These are phyloP conservation scores for Martensiomyces pterosporus DNA, from an alignment of 192 early-diverging fungal species.

Conservation along the genomic window DNA sequence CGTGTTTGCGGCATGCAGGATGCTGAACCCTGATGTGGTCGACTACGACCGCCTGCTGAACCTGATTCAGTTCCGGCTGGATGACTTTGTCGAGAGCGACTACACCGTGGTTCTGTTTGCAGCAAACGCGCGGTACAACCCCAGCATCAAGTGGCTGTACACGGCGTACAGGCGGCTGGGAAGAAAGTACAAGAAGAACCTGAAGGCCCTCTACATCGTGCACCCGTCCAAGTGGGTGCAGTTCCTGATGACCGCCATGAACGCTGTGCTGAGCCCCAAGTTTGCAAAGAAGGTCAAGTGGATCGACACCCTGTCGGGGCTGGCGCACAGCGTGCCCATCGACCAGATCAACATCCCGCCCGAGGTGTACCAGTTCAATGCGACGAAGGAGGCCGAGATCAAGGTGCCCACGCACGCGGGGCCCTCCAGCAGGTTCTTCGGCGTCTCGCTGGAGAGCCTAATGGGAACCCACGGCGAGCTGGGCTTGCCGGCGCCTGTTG, in stretches of 20 bases:
- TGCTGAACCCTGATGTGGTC: slow-evolving; percentile 78
- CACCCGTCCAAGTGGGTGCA: slow-evolving; percentile 84
- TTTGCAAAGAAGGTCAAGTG: slow-evolving; percentile 84
- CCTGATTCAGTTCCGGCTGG: slow-evolving; percentile 58
- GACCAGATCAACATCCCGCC: slow-evolving; percentile 74
- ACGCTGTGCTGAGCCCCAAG: slow-evolving; percentile 86
- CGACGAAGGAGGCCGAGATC: slow-evolving; percentile 41
- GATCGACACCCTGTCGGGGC: slow-evolving; percentile 64
- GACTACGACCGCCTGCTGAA: slow-evolving; percentile 82
- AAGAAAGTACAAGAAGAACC: slow-evolving; percentile 91
- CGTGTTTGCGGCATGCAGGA: slow-evolving; percentile 74
- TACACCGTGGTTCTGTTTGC: slow-evolving; percentile 88
- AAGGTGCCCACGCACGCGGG: slow-evolving; percentile 37
- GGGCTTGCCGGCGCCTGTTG: slow-evolving; percentile 72
- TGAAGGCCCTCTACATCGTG: slow-evolving; percentile 88
- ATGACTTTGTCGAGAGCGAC: slow-evolving; percentile 84
- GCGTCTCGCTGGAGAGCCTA: slow-evolving; percentile 64
- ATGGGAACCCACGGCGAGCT: slow-evolving; percentile 72
- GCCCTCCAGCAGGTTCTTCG: slow-evolving; percentile 62
- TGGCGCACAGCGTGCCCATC: slow-evolving; percentile 64
- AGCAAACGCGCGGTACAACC: slow-evolving; percentile 70
- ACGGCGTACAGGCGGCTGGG: slow-evolving; percentile 77
- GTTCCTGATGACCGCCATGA: slow-evolving; percentile 80
- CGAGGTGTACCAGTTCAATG: slow-evolving; percentile 48
- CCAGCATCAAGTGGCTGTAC: slow-evolving; percentile 79